These are phyloP conservation scores for Mycena pura DNA, from an alignment of 768 basidiomycete genomes.

Conservation along the genomic window DNA sequence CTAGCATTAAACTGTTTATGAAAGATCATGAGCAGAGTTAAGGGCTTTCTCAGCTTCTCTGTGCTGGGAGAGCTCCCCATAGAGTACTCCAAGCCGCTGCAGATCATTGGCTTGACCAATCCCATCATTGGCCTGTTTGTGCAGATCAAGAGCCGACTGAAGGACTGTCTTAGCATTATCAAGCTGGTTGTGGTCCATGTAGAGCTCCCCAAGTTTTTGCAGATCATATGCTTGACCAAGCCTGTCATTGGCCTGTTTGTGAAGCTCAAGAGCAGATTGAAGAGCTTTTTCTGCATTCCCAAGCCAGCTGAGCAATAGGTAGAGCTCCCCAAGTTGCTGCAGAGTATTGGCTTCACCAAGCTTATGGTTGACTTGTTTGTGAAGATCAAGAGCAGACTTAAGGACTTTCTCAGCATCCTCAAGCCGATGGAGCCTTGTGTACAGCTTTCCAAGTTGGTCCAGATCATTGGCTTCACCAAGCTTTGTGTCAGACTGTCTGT, in stretches of 20 bases:
- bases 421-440: conserved; percentile 4
- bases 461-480: conserved; percentile 34
- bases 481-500: too few species aligned
- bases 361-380: too few species aligned
- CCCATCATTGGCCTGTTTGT: background rate
- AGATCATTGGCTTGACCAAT: background rate
- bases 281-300: too few species aligned
- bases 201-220: background rate
- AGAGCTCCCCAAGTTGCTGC: too few species aligned
- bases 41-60: background rate
- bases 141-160: background rate
- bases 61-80: background rate
- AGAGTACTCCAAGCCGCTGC: background rate
- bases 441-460: conserved; percentile 25
- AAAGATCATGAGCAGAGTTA: background rate
- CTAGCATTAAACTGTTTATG: background rate
- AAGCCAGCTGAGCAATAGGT: too few species aligned
- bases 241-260: conserved; percentile 4
- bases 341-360: too few species aligned
- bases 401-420: too few species aligned
- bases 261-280: too few species aligned
- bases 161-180: too few species aligned
- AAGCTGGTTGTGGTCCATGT: background rate
- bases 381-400: too few species aligned
- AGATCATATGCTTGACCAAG: background rate